Percentiles rank a stretch among this genome's conserved stretches.
Evolutionary conservation across 1,284 basidiomycete genomes (phyloP).

Genomic region (Leccinum proximum): DNA sequence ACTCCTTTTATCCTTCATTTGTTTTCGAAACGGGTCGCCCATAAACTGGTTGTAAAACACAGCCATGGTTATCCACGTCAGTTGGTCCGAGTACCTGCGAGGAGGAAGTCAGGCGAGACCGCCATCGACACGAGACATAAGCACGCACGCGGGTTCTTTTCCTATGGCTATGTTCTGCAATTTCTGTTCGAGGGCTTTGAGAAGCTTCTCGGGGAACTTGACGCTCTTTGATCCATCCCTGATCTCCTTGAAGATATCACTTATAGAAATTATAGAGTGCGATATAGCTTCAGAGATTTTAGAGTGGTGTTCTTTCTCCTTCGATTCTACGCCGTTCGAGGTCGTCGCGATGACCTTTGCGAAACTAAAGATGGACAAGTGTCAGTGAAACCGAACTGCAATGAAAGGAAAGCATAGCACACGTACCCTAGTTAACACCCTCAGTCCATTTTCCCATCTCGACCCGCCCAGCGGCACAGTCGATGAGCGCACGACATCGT

Average conservation of each 20-base stretch:
- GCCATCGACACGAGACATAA: constrained; percentile 2
- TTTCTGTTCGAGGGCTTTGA: constrained; percentile 86
- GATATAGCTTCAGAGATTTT: constrained; percentile 65
- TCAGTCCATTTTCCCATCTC: too few species aligned
- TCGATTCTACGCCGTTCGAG: constrained; percentile 39
- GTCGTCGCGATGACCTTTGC: constrained; percentile 46
- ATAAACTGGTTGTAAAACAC: constrained; percentile 90
- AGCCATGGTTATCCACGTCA: constrained; percentile 85
- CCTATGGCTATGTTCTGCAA: constrained; percentile 92
- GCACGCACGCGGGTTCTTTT: constrained; percentile 76
- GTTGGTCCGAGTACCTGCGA: constrained; percentile 79
- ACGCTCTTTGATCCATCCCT: constrained; percentile 78
- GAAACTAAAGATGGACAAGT: too few species aligned
- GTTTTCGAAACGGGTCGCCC: constrained; percentile 78
- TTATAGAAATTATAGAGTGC: constrained; percentile 70
- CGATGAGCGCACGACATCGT: too few species aligned
- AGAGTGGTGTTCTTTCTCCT: constrained; percentile 60
- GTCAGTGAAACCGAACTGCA: too few species aligned
- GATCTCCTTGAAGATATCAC: constrained; percentile 79
- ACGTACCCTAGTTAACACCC: too few species aligned
- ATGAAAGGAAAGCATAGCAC: too few species aligned
- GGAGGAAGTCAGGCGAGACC: constrained; percentile 7
- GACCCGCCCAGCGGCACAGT: too few species aligned
- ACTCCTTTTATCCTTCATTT: constrained; percentile 95
- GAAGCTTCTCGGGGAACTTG: constrained; percentile 89